phyloP scores from a whole-genome alignment of 2,329 filamentous ascomycete genomes.

The Catunica adiposa region DNA sequence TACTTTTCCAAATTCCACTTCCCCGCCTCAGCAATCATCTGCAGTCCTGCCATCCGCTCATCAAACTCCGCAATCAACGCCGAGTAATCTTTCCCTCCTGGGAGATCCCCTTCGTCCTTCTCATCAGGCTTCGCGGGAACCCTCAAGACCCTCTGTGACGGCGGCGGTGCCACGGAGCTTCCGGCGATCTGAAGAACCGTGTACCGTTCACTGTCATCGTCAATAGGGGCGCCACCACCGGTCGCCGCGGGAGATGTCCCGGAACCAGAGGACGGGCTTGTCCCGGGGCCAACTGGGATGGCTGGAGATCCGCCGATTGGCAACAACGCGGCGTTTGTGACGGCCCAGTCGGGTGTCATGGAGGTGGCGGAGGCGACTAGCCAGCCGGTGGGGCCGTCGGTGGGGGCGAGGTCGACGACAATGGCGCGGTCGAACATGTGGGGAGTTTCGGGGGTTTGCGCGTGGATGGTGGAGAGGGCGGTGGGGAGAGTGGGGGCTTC shows the following conservation, averaged over 20 bases:
- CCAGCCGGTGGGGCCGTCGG: conserved; percentile 26
- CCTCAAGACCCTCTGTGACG: not conserved
- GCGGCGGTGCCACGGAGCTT: not conserved
- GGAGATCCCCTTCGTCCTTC: not conserved
- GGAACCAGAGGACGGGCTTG: conserved; percentile 21
- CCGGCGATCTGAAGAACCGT: conserved; percentile 11
- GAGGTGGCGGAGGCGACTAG: conserved; percentile 53
- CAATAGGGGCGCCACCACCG: conserved; percentile 15
- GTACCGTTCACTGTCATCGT: conserved; percentile 4
- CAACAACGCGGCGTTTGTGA: conserved; percentile 30
- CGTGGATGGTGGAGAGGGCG: conserved; percentile 23
- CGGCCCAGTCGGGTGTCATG: conserved; percentile 56
- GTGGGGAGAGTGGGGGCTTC: conserved; percentile 57
- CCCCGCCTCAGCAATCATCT: not conserved
- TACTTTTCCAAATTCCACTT: not conserved
- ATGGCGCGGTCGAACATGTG: conserved; percentile 29
- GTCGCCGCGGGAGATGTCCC: conserved; percentile 42
- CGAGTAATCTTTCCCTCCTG: conserved; percentile 27
- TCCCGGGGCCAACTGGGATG: conserved; percentile 33
- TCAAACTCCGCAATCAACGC: conserved; percentile 40
- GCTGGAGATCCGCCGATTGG: conserved; percentile 26
- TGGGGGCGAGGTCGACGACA: conserved; percentile 36
- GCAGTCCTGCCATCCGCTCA: conserved; percentile 29
- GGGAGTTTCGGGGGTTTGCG: conserved; percentile 29
- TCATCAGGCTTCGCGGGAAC: not conserved